A percentile compares a stretch with the other conserved stretches of the same genome.
These are phyloP conservation scores for Paraphaeosphaeria sporulosa DNA, from an alignment of 2,329 filamentous ascomycete species.

Conservation along the genomic window DNA sequence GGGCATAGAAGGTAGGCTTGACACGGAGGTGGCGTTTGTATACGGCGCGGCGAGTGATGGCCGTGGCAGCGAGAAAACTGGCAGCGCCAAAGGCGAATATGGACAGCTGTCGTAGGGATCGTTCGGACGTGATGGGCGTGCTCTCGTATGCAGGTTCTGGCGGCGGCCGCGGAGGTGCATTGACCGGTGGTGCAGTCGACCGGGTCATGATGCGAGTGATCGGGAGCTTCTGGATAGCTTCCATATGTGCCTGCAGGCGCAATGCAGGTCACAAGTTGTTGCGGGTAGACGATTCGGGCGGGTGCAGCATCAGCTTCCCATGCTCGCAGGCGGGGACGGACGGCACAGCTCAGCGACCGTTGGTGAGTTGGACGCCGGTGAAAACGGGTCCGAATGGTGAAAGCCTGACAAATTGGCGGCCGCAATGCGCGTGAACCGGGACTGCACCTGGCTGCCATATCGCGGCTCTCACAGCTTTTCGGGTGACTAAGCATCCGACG, in stretches of 20 bases:
- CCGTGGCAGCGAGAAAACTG: slow-evolving; percentile 76
- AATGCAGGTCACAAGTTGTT: slow-evolving; percentile 17
- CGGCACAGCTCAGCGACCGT: slow-evolving; percentile 21
- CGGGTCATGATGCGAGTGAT: slow-evolving; percentile 32
- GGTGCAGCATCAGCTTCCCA: slow-evolving; percentile 29
- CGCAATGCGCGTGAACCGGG: not conserved
- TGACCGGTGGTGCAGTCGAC: slow-evolving; percentile 29
- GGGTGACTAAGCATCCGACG: no score
- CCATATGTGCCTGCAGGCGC: slow-evolving; percentile 23
- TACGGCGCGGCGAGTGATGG: slow-evolving; percentile 71
- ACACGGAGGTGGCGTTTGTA: slow-evolving; percentile 66
- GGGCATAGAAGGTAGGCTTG: slow-evolving; percentile 75
- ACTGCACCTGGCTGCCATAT: not conserved
- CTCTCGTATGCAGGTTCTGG: slow-evolving; percentile 33
- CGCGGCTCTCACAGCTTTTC: no score
- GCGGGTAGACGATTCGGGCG: slow-evolving; percentile 21
- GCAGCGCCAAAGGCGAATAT: slow-evolving; percentile 77
- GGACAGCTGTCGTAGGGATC: slow-evolving; percentile 68
- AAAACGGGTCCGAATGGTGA: slow-evolving; percentile 9
- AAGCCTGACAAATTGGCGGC: not conserved
- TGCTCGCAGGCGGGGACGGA: slow-evolving; percentile 2
- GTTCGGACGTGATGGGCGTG: slow-evolving; percentile 53
- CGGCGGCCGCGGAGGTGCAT: slow-evolving; percentile 25
- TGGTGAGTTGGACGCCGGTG: not conserved
- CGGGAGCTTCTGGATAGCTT: slow-evolving; percentile 31